Base-by-base conservation (phyloP, 306 rosid species). In the Quercus berberidifolia region DNA sequence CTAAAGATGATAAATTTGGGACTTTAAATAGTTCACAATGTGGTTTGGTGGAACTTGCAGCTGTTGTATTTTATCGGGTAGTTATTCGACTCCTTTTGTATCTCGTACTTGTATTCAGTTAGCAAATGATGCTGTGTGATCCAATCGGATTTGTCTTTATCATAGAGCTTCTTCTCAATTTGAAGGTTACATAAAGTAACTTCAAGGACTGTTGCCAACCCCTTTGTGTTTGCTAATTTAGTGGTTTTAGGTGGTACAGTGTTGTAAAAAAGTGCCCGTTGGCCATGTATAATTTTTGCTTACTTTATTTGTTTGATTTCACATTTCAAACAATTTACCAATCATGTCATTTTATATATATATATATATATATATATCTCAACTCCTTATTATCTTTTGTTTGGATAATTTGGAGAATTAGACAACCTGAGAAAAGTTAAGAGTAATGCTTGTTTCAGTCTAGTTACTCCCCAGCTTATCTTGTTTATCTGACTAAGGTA, bases 1-100 rank as follows among this genome's bases (percentile, higher is more conserved):
- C 80, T 75, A 94, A 88, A 80, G 97, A 92, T 79, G 95, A 94
- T 56, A 94, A 88, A 79, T 86, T 88, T 78, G 99, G 97, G 90
- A 79, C 85, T 75, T 84, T 92, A 86, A 91, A 84, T 81, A 79
- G 88, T 78, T 89, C 99, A 51, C 95, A 89, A 19, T 83, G 82
- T 79, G 87, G 86, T 82, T 85, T 94, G 79, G 93, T 90, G 85
- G 97, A 92, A 70, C 97, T 94, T 88, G 97, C 95, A 26, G 97
- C 97, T 19, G 81, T 93, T 79, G 85, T 94, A 62, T 84, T 92
- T 79, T 91, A 86, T 56, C 86, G 83, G 97, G 99, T 94, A 84
- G 54, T 76, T 80, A 73, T 79, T 81, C 13, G 33, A 83, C 78
- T 41, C 76, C 68, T 59, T 76, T 52, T 77, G 67, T 58, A 57